Percentiles rank a stretch among this genome's conserved stretches.
These are phyloP conservation scores for Pseudogymnoascus sp. DNA, from an alignment of 2,329 filamentous ascomycete species.

Conservation along the genomic window DNA sequence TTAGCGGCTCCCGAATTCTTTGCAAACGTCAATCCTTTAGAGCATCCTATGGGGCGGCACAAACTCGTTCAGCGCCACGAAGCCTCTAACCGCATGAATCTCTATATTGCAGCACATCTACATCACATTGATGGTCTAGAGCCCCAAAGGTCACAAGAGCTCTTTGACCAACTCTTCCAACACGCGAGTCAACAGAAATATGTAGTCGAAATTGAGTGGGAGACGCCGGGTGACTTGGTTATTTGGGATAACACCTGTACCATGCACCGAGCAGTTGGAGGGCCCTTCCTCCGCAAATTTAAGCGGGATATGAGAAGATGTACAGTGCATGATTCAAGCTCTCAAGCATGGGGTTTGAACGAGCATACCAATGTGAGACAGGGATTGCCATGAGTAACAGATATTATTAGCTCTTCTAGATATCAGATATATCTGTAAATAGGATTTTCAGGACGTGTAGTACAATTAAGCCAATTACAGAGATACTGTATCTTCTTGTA, in stretches of 20 bases:
- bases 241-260: slow-evolving; percentile 52
- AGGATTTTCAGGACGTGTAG: no score
- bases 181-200: slow-evolving; percentile 39
- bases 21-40: slow-evolving; percentile 33
- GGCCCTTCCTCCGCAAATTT: slow-evolving; percentile 40
- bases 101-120: slow-evolving; percentile 47
- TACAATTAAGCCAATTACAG: no score
- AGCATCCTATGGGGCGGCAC: slow-evolving; percentile 32
- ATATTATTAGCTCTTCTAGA: no score
- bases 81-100: slow-evolving; percentile 41
- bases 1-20: slow-evolving; percentile 43
- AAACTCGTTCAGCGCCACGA: slow-evolving; percentile 45
- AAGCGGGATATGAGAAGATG: slow-evolving; percentile 46
- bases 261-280: slow-evolving; percentile 44
- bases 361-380: slow-evolving; percentile 22
- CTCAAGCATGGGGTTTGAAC: slow-evolving; percentile 36
- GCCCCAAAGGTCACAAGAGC: slow-evolving; percentile 27
- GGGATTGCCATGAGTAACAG: slow-evolving; percentile 21
- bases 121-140: slow-evolving; percentile 44
- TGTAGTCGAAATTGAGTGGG: slow-evolving; percentile 39
- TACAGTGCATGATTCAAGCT: slow-evolving; percentile 43
- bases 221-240: slow-evolving; percentile 41
- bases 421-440: no score
- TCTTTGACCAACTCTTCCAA: no score
- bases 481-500: no score